Evolutionary conservation across 495 filamentous ascomycete genomes (phyloP), one percentile per base, ranked within the genome.

Genomic region (Xylaria acuta): DNA sequence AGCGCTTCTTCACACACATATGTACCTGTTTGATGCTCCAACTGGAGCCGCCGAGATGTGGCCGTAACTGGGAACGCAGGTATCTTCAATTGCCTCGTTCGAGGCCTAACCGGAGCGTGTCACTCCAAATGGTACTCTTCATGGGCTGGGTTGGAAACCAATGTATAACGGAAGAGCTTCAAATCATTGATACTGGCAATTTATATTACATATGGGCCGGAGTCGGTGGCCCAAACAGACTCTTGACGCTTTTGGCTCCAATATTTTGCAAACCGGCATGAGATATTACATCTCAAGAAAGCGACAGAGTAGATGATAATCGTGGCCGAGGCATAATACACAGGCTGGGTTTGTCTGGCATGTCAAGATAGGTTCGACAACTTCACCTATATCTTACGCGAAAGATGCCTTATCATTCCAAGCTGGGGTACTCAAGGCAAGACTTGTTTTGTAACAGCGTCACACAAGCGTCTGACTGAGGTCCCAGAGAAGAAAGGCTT

Each of bases 401-500:
- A 18, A 73, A 74, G 69, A 72, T 73, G 76, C 73, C 73, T 74
- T 70, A 75, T 70, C 41, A 70, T 74, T 72, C 74, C 73, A 62
- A 72, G 71, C 71, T 68, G 67, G 65, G 64, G 70, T 77, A 63
- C 65, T 69, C 73, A 66, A 71, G 47, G 60, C 71, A 72, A 73
- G 60, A 72, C 70, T 71, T 56, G 71, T 74, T 65, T 71, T 73
- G 78, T 77, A 70, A 67, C 64, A 76, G 54, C 22, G 77, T 80
- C 11, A 69, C 38, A 81, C 77, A 54, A 72, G 64, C 71, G 67
- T 65, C 66, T 70, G 49, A 56, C 67, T 71, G 72, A 69, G 70
- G 11, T 77, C 80, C 80, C 74, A 80, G 79, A 77, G 75, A 77
- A 80, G 80, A 72, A 82, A 75, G 76, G 76, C 60, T 79, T 81